Base-by-base conservation (phyloP, 2,329 filamentous ascomycete genomes). In the Fusarium albidum region DNA sequence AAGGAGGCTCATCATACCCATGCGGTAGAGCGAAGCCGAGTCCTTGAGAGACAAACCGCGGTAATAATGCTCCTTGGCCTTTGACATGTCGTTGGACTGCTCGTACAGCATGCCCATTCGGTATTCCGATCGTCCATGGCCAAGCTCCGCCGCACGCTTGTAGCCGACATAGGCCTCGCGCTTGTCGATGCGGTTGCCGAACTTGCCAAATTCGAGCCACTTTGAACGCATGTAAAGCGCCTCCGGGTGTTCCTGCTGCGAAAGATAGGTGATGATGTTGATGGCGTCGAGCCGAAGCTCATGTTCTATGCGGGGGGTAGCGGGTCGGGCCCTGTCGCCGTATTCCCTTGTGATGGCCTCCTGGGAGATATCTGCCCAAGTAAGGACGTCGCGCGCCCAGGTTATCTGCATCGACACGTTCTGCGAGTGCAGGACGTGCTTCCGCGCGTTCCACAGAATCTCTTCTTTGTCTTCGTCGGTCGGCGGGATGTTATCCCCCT, bases 91-190 rank as follows among this genome's bases (percentile, higher is more conserved):
- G 69, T 96, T 96, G 5, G 92, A 94, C 71, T 90, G 92, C 75
- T 99, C 95, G 71, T 93, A 98, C 51, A 97, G 89, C 94, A 98
- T 99, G 58, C 95, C 95, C 77, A 99, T 96, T 39, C 95, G 87
- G 73, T 99, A 99, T 73, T 98, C 92, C 15, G 95, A 93, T 65
- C 95, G 83, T 17, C 89, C 86, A 75, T 93, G 96, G 52, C 92
- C 92, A 65, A 91, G 87, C 65, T 93, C 89, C 26, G 92, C 89
- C n/a, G 95, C 91, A 66, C 88, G 82, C 57, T 87, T 86, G 75
- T 98, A 99, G 67, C 89, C 90, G 56, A 87, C 77, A 71, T 96
- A 98, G 8, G 95, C 94, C 75, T 97, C 94, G 68, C 94, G 93
- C 77, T 96, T 96, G 78, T 99, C 95, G 55, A 92, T 82, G 25